A percentile compares a stretch with the other conserved stretches of the same genome.
Evolutionary conservation across 2,329 filamentous ascomycete genomes (phyloP).

Genomic region (Stagonosporopsis tanaceti): DNA sequence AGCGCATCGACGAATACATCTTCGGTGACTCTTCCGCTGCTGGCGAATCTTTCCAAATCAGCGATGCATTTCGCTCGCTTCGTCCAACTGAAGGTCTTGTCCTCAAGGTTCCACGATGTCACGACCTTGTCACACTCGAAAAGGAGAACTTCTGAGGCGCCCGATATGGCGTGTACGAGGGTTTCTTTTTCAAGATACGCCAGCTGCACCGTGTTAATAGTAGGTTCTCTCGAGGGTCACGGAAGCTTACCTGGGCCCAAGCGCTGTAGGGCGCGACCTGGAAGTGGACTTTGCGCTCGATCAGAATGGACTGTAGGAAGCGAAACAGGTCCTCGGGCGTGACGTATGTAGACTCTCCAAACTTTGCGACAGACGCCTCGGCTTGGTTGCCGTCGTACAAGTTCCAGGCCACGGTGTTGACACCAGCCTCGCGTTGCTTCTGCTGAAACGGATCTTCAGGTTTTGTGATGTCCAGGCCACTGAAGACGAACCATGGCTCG

Average conservation of each 20-base stretch:
- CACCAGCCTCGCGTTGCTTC: constrained; percentile 69
- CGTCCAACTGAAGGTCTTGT: constrained; percentile 68
- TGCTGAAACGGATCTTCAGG: constrained; percentile 67
- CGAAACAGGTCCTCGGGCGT: constrained; percentile 75
- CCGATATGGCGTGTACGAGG: constrained; percentile 76
- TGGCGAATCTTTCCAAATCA: constrained; percentile 59
- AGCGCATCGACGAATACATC: constrained; percentile 83
- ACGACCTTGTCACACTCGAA: constrained; percentile 84
- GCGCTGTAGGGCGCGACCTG: constrained; percentile 88
- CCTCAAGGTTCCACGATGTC: constrained; percentile 72
- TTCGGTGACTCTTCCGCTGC: constrained; percentile 63
- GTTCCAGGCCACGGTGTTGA: constrained; percentile 83
- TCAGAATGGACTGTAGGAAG: constrained; percentile 77
- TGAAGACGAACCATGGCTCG: constrained; percentile 88
- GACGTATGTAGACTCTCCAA: constrained; percentile 77
- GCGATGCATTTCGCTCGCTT: constrained; percentile 74
- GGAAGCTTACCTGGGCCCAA: constrained; percentile 73
- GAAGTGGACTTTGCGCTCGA: constrained; percentile 74
- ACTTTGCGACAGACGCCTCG: constrained; percentile 82
- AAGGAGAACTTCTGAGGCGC: constrained; percentile 82
- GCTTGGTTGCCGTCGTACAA: constrained; percentile 84
- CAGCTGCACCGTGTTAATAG: constrained; percentile 61
- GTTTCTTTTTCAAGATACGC: constrained; percentile 76
- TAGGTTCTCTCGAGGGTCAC: constrained; percentile 2
- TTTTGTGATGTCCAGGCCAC: constrained; percentile 81